Conservation (phyloP, 2,329 filamentous ascomycete species). For the Fusarium lyarnte region DNA sequence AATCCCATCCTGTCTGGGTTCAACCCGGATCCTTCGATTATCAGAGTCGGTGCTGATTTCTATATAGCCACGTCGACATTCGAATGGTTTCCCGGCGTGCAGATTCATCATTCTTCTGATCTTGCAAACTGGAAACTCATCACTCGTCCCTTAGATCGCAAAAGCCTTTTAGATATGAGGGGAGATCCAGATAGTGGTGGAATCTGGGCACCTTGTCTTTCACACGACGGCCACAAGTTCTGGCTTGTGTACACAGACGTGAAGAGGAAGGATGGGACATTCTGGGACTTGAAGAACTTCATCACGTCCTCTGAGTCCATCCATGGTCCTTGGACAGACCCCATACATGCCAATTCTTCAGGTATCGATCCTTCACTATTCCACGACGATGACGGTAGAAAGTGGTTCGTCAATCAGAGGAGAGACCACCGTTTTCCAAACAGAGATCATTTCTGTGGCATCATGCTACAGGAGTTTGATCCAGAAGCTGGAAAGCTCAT, state of each 20-base stretch:
- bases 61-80: slow-evolving; percentile 65
- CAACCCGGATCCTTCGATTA: slow-evolving; percentile 63
- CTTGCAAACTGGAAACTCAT: slow-evolving; percentile 62
- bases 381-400: slow-evolving; percentile 64
- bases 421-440: slow-evolving; percentile 62
- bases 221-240: slow-evolving; percentile 66
- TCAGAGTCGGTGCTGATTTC: slow-evolving; percentile 61
- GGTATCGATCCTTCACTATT: slow-evolving; percentile 70
- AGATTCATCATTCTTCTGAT: slow-evolving; percentile 63
- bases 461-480: slow-evolving; percentile 67
- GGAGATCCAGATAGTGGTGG: slow-evolving; percentile 68
- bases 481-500: slow-evolving; percentile 58
- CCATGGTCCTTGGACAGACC: slow-evolving; percentile 69
- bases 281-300: slow-evolving; percentile 69
- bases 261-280: slow-evolving; percentile 71
- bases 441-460: slow-evolving; percentile 59
- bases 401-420: slow-evolving; percentile 66
- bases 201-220: slow-evolving; percentile 71
- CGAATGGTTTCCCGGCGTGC: slow-evolving; percentile 64
- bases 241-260: slow-evolving; percentile 73
- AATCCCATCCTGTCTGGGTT: slow-evolving; percentile 67
- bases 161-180: slow-evolving; percentile 63
- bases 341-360: slow-evolving; percentile 65
- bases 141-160: slow-evolving; percentile 57
- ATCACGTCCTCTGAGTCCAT: slow-evolving; percentile 59